Conservation (phyloP, 345 rosid species). For the Eucalyptus guilfoylei region DNA sequence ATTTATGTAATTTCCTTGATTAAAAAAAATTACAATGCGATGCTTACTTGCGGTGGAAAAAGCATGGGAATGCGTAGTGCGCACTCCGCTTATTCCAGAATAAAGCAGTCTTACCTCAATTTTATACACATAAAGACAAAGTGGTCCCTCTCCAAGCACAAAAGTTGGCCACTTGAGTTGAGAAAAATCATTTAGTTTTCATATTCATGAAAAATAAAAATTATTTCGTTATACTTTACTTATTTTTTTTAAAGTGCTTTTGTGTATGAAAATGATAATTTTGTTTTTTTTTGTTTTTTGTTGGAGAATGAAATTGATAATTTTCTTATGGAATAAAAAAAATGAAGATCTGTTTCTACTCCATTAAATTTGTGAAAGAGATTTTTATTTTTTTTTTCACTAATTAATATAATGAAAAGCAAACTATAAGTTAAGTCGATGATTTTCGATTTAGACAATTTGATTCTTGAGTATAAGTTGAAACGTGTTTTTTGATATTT, state of each 20-base stretch:
- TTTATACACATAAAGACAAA: not conserved
- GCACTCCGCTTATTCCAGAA: slow-evolving; percentile 35
- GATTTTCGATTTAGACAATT: not conserved
- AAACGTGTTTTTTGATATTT: not conserved
- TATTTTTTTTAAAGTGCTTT: not conserved
- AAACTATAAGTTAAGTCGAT: not conserved
- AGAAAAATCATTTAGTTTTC: not conserved
- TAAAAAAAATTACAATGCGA: not conserved
- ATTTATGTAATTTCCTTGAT: not conserved
- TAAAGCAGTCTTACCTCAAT: not conserved
- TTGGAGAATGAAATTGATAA: not conserved
- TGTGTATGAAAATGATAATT: not conserved
- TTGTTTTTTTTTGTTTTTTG: not conserved
- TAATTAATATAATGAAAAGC: not conserved
- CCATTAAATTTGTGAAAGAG: not conserved
- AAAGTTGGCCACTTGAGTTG: not conserved
- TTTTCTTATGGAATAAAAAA: not conserved
- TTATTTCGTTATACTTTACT: not conserved
- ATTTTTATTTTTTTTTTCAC: not conserved
- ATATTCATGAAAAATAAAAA: not conserved
- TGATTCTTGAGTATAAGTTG: not conserved
- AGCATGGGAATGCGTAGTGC: slow-evolving; percentile 32
- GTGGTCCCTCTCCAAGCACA: not conserved
- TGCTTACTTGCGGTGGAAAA: not conserved
- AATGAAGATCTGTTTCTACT: not conserved